Evolutionary conservation across 108 stramenopile genomes (phyloP).

Genomic region (Parietichytrium sp.): DNA sequence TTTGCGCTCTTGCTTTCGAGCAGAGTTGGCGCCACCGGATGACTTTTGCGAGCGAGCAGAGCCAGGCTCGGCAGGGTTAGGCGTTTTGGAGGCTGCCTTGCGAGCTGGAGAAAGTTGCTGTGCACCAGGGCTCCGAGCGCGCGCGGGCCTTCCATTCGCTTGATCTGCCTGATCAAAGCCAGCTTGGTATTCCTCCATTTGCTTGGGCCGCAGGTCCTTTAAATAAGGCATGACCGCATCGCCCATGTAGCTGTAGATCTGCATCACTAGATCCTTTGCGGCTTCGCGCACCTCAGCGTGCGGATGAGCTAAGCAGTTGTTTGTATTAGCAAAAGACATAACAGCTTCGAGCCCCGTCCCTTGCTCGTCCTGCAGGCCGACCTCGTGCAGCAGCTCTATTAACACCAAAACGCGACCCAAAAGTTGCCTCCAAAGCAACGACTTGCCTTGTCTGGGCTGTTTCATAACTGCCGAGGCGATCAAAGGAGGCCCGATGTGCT

Average conservation of each 20-base stretch:
- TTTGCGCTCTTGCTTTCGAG: too few species aligned
- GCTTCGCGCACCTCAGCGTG: slow-evolving; percentile 37
- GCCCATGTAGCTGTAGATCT: not conserved
- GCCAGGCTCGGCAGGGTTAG: not conserved
- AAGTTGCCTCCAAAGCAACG: slow-evolving; percentile 29
- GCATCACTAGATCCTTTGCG: slow-evolving; percentile 36
- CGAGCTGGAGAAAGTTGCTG: not conserved
- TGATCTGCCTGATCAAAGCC: slow-evolving; percentile 21
- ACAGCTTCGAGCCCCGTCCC: not conserved
- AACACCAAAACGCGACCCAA: slow-evolving; percentile 19
- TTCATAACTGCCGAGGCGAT: not conserved
- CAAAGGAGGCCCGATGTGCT: not conserved
- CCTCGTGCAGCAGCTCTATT: not conserved
- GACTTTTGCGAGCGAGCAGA: not conserved
- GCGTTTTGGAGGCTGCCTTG: not conserved
- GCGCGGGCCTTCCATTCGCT: not conserved
- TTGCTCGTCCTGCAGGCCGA: not conserved
- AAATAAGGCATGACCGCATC: not conserved
- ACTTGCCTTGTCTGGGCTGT: slow-evolving; percentile 1
- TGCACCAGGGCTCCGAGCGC: too few species aligned
- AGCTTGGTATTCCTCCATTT: slow-evolving; percentile 40
- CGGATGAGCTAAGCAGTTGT: slow-evolving; percentile 21
- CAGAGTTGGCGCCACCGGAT: not conserved
- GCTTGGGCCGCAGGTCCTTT: not conserved
- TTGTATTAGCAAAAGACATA: not conserved